Evolutionary conservation across 306 rosid genomes (phyloP), one percentile per base, ranked within the genome.

Genomic region (Sicyos baderoa): DNA sequence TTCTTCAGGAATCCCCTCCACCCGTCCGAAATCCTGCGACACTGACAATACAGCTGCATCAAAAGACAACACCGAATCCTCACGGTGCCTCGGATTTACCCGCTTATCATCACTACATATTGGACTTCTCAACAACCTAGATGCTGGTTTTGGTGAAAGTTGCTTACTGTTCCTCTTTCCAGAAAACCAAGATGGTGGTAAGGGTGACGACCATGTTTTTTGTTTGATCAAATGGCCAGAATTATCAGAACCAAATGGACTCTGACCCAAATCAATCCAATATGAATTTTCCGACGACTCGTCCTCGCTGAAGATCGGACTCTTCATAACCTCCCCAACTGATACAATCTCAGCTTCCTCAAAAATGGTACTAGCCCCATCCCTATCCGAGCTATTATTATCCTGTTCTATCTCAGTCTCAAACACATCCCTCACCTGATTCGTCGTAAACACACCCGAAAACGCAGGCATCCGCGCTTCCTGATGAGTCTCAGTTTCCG

Each of bases 191-290:
- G 89, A 81, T 15, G 91, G 80, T 1, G 96, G 96, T 27, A 87
- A 57, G 23, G 96, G 96, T 1, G 97, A 93, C 72, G 97, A 93
- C 72, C 85, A 83, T 40, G 83, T 71, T 78, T 82, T 87, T 50
- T 72, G 91, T 72, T 84, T 89, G 77, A 56, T 74, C 7, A 77
- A 62, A 77, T 84, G 95, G 82, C 84, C 77, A 32, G 78, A 79
- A 78, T 78, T 48, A 56, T 90, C 99, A 52, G 96, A 93, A 54
- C 94, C 97, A 29, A 84, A 21, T 12, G 99, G 97, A 78, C 99
- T 93, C 76, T 90, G 96, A 75, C 99, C 97, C 86, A 90, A 82
- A 84, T 90, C 99, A 78, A 93, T 93, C 97, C 97, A 93, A 81
- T 57, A 84, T 1, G 99, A 90, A 73, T 90, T 86, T 70, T 90